Percentiles rank a stretch among this genome's conserved stretches.
phyloP scores from a whole-genome alignment of 331 rosid species.

The Prunus yedoensis region DNA sequence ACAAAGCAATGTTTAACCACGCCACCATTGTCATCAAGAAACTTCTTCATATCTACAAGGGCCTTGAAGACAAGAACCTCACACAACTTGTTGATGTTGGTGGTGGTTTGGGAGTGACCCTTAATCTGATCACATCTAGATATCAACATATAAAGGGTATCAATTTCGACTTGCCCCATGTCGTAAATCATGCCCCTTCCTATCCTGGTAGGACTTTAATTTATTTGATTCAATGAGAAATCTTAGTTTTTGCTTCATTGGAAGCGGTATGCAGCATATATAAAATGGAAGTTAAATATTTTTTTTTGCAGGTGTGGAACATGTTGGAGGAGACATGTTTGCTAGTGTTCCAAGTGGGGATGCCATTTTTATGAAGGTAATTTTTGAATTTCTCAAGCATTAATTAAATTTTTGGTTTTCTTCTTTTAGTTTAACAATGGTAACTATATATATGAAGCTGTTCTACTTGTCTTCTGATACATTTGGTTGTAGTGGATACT shows the following conservation, averaged over 20 bases:
- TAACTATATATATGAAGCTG: background rate
- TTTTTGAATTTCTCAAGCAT: background rate
- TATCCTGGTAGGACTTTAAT: constrained; percentile 1
- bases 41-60: constrained; percentile 25
- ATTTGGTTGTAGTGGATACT: background rate
- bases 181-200: constrained; percentile 23
- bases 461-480: background rate
- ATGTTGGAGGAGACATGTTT: constrained; percentile 58
- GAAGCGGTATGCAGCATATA: background rate
- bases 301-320: constrained; percentile 43
- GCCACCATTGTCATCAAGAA: constrained; percentile 22
- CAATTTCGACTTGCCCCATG: constrained; percentile 40
- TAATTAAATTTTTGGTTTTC: too few species aligned
- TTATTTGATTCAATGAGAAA: background rate
- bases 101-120: constrained; percentile 28
- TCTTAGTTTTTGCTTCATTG: background rate
- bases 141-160: constrained; percentile 32
- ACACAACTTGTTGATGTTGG: constrained; percentile 35
- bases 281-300: background rate
- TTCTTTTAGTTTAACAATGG: background rate
- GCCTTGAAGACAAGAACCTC: constrained; percentile 16
- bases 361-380: constrained; percentile 51
- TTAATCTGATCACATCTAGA: constrained; percentile 22
- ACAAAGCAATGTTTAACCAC: constrained; percentile 29
- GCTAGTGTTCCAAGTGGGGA: constrained; percentile 45